phyloP scores from a whole-genome alignment of 805 yeast genomes.

The Spathaspora sp. region DNA sequence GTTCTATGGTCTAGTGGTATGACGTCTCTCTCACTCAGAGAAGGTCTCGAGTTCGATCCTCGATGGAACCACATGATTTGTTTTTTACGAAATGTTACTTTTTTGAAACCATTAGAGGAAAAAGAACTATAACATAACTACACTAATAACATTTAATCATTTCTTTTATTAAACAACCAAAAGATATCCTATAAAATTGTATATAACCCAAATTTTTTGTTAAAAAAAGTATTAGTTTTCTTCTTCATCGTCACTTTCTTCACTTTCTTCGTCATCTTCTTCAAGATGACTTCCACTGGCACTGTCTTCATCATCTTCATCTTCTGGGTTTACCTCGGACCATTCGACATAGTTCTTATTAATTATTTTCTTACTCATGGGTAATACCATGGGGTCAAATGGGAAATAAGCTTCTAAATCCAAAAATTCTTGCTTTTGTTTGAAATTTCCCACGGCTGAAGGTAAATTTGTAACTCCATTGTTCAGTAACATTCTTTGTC shows the following conservation, averaged over 20 bases:
- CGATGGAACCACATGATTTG: conserved; percentile 18
- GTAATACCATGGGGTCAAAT: conserved; percentile 84
- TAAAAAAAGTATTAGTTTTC: conserved; percentile 1
- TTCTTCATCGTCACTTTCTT: conserved; percentile 17
- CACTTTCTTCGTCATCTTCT: conserved; percentile 22
- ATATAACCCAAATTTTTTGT: neutral
- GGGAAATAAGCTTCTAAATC: conserved; percentile 96
- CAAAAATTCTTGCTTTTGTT: conserved; percentile 74
- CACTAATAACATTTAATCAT: neutral
- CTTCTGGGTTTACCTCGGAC: conserved; percentile 47
- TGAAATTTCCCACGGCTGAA: conserved; percentile 38
- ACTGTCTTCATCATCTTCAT: conserved; percentile 51
- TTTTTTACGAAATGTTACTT: conserved; percentile 1
- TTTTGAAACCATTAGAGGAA: conserved; percentile 2
- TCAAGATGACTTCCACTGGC: conserved; percentile 26
- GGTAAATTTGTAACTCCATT: conserved; percentile 23
- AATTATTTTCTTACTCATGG: conserved; percentile 53
- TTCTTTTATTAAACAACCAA: neutral
- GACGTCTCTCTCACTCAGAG: conserved; percentile 30
- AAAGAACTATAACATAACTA: neutral
- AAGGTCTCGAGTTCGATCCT: conserved; percentile 33
- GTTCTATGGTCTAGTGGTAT: conserved; percentile 31
- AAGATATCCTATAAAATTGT: neutral
- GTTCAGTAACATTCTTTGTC: conserved; percentile 55
- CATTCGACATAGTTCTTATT: conserved; percentile 66